Base-by-base conservation (phyloP, 345 rosid genomes). In the Eucalyptus lansdowneana region DNA sequence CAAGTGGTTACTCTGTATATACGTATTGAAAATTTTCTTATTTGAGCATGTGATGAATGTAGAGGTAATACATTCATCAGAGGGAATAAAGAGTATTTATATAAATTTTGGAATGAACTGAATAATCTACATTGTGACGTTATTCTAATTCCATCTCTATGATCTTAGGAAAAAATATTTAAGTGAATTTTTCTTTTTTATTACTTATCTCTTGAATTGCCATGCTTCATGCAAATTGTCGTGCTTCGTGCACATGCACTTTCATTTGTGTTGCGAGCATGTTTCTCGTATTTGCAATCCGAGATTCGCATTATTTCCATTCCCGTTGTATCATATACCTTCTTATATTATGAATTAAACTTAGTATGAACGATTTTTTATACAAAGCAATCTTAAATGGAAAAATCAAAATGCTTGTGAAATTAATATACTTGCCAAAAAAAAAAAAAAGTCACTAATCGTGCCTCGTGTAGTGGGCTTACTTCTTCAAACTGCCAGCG, bases 211-310 rank as follows among this genome's bases (percentile, higher is more conserved):
- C 24, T 24, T 56, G 62, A 56, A 3, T 56, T 56, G 27, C 27
- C 29, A 24, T 56, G 10, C 13, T 56, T 56, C 29, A 13, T 24
- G 13, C 27, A 56, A 22, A 56, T 53, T 53, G 24, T 53, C 8
- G 58, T 53, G 58, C 58, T 53, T 53, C 19, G 58, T 53, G 10
- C 58, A 19, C 58, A 53, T 24, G 62, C 29, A 24, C 62, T 56
- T 56, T 22, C 24, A 1, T 24, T 9, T 56, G 29, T 2, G 3
- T 24, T 56, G 62, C 62, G 0, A 56, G 29, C 12, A 4, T 56
- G 62, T 24, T 56, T 56, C 2, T 1, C 58, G 3, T 53, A 53
- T 0, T 24, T 56, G 12, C 10, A 24, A 56, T 2, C 10, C 24
- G 13, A 13, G 27, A 56, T 56, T 24, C 10, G 62, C 9, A 9